Conservation (phyloP, 306 rosid genomes). For the Inga laurina region DNA sequence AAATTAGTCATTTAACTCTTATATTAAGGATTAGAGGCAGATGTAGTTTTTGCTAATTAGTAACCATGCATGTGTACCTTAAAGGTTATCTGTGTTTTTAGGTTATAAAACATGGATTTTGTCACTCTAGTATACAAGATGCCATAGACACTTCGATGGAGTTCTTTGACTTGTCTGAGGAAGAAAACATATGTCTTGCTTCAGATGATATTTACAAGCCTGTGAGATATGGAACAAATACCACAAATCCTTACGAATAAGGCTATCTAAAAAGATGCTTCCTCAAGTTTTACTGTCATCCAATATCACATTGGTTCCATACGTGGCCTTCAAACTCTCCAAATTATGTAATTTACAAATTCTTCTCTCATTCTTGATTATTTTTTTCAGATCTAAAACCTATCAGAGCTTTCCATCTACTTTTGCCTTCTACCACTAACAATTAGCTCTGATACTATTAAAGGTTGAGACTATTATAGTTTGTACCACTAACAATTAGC, state of each 20-base stretch:
- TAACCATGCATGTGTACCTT: not conserved
- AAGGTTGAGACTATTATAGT: too few species aligned
- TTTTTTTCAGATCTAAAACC: too few species aligned
- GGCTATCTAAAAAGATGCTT: slow-evolving; percentile 57
- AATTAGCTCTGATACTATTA: too few species aligned
- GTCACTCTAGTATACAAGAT: slow-evolving; percentile 24
- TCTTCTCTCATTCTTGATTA: too few species aligned
- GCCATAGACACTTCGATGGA: slow-evolving; percentile 41
- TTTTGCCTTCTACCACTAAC: too few species aligned
- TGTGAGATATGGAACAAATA: slow-evolving; percentile 58
- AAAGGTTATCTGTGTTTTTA: not conserved
- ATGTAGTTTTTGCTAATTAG: not conserved
- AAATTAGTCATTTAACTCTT: too few species aligned
- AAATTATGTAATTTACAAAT: slow-evolving; percentile 6
- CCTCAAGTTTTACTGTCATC: slow-evolving; percentile 60
- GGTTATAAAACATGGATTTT: slow-evolving; percentile 63
- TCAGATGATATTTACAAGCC: slow-evolving; percentile 55
- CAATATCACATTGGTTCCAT: slow-evolving; percentile 53
- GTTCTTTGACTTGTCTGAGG: slow-evolving; percentile 55
- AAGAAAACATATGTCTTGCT: slow-evolving; percentile 45
- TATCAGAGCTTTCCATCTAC: too few species aligned
- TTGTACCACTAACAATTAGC: too few species aligned
- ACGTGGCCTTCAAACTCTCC: slow-evolving; percentile 64
- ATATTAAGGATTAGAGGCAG: too few species aligned
- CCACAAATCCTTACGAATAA: slow-evolving; percentile 45